Conservation (phyloP, 306 rosid species). For the Leucaena leucocephala region DNA sequence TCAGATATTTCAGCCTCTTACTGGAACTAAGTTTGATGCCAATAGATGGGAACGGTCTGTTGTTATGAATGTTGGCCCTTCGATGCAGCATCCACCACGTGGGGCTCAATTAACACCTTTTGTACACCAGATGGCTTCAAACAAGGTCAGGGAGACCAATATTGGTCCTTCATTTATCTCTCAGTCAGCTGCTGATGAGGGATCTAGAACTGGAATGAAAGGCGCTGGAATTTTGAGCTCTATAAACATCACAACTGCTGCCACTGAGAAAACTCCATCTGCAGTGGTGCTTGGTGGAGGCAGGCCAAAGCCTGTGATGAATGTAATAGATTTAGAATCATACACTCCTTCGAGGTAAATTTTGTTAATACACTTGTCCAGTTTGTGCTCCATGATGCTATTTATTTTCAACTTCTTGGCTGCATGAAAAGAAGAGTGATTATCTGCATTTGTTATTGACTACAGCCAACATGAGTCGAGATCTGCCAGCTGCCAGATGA, state of each 20-base stretch:
- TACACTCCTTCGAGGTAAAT: conserved; percentile 60
- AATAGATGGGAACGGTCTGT: conserved; percentile 69
- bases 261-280: conserved; percentile 63
- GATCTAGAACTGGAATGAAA: conserved; percentile 95
- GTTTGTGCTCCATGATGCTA: conserved; percentile 3
- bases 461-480: conserved; percentile 69
- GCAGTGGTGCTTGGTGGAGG: conserved; percentile 58
- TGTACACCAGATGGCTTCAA: conserved; percentile 68
- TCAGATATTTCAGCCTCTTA: conserved; percentile 71
- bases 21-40: conserved; percentile 54
- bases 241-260: conserved; percentile 49
- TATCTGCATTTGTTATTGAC: conserved; percentile 38
- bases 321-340: conserved; percentile 62
- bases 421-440: conserved; percentile 36
- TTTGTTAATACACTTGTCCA: background rate
- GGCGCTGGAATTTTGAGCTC: conserved; percentile 84
- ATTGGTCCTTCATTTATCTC: conserved; percentile 74
- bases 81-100: conserved; percentile 66
- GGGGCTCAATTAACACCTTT: conserved; percentile 63
- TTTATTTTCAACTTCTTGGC: conserved; percentile 12
- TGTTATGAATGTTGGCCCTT: conserved; percentile 64
- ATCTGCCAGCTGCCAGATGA: conserved; percentile 86
- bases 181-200: conserved; percentile 96
- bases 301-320: conserved; percentile 63
- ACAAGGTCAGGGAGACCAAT: conserved; percentile 70